A percentile compares a stretch with the other conserved stretches of the same genome.
phyloP scores from a whole-genome alignment of 495 filamentous ascomycete genomes.

The Penicillium argentinense region DNA sequence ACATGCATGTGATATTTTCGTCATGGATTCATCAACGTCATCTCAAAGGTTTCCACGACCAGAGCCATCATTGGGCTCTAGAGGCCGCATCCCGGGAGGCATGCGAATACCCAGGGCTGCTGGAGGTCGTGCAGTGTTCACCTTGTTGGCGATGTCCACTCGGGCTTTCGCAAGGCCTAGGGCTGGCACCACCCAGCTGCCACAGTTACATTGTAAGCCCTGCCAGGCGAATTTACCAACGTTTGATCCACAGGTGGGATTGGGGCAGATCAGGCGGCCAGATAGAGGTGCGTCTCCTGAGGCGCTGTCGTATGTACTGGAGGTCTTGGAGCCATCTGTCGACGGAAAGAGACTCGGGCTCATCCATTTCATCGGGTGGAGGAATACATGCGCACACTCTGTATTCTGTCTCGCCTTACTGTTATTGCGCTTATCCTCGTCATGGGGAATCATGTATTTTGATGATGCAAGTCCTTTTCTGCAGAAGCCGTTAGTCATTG shows the following conservation, averaged over 20 bases:
- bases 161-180: conserved; percentile 79
- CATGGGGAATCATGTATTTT: conserved; percentile 59
- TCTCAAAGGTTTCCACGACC: conserved; percentile 38
- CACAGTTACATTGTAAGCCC: conserved; percentile 89
- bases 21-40: neutral
- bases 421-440: conserved; percentile 21
- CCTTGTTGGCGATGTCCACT: conserved; percentile 60
- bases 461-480: conserved; percentile 55
- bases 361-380: conserved; percentile 96
- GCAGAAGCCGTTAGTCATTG: neutral
- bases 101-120: conserved; percentile 38
- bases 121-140: conserved; percentile 15
- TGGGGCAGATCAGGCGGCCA: conserved; percentile 81
- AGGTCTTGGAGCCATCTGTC: conserved; percentile 3
- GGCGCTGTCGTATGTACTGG: conserved; percentile 15
- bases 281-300: conserved; percentile 65
- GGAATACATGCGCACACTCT: conserved; percentile 78
- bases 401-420: conserved; percentile 19
- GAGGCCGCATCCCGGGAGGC: conserved; percentile 42
- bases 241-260: conserved; percentile 68
- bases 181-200: conserved; percentile 86
- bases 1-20: conserved; percentile 2
- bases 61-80: conserved; percentile 13
- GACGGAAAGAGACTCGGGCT: conserved; percentile 61
- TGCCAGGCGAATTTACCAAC: conserved; percentile 96